Base-by-base conservation (phyloP, 2,329 filamentous ascomycete genomes). In the Bertia moriformis region DNA sequence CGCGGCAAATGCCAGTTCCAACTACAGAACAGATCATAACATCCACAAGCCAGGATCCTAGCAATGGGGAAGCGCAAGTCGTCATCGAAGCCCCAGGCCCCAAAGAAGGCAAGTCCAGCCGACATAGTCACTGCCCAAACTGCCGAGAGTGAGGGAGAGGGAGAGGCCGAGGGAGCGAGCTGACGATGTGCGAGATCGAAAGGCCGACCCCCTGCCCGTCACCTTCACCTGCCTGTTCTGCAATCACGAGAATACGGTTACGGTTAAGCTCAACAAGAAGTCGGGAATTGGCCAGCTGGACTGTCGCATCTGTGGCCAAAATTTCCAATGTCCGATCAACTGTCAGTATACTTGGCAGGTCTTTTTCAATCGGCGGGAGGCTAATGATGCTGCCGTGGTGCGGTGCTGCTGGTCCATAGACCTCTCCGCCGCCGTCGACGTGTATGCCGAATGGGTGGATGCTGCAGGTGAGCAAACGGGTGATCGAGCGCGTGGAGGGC, bases 401-500 rank as follows among this genome's bases (percentile, higher is more conserved):
- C 29, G n/a, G n/a, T n/a, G n/a, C 20, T 18, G 13, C 22, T 36
- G 44, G 10, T 38, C 35, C 36, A 15, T 44, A 93, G 86, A 93
- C 58, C 76, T 96, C 18, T 93, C 85, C 18, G 84, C 83, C 13
- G 75, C 86, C 0, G 87, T 98, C 37, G 91, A 98, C 55, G 89
- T 98, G 4, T 98, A 98, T 55, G 84, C 85, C 22, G 91, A 96
- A 59, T 98, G 91, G 91, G 85, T 98, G 45, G 91, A 98, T 61
- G 91, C 91, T 46, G 66, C 73, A n/a, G n/a, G n/a, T n/a, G n/a
- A n/a, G n/a, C n/a, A n/a, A n/a, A n/a, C n/a, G n/a, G n/a, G n/a
- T n/a, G n/a, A n/a, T n/a, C n/a, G n/a, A n/a, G n/a, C n/a, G n/a
- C n/a, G n/a, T n/a, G n/a, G n/a, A n/a, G n/a, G n/a, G n/a, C n/a